Evolutionary conservation across 1,139 yeast species (phyloP), one percentile per base, ranked within the genome.

Genomic region (Geotrichum carabidarum): DNA sequence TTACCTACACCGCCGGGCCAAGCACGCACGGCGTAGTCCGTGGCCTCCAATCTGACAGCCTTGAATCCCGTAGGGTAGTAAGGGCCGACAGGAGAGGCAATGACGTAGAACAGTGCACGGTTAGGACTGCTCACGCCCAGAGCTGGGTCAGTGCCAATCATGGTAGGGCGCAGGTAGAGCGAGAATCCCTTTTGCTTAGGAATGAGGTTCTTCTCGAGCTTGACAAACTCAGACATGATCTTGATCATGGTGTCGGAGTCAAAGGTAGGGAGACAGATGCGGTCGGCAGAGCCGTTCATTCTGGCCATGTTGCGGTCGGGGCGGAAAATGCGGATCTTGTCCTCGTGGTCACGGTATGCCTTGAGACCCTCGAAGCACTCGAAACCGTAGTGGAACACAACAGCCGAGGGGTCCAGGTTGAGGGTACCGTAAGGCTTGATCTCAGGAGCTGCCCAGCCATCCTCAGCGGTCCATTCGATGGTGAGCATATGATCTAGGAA

Each of bases 1-100:
- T 90, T 84, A 72, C 99, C 99, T 61, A 84, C 90, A 70, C 98
- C 99, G 67, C 96, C 96, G 66, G 98, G 98, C 98, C 98, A 93
- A 14, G 99, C 97, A 75, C 98, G 85, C 30, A 91, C 93, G 18
- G 58, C 93, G 64, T 87, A 83, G 68, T 88, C 95, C 37, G 96
- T 89, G 62, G 98, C 98, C 75, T 91, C 96, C 59, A 93, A 78
- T 56, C 83, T 78, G 51, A 93, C 96, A 37, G 98, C 96, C 73
- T 90, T 89, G 82, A 91, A 91, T 8, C 96, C 96, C 14, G 95
- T 83, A 64, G 85, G 81, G 70, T 82, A 83, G 71, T 80, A 81
- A 40, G 98, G 97, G 35, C 98, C 98, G 31, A 91, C 99, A 15
- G 58, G 99, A 15, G 95, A 87, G 43, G 91, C 87, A 71, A 93